Evolutionary conservation across 2,329 filamentous ascomycete species (phyloP).

Genomic region (Aspergillus transmontanensis): DNA sequence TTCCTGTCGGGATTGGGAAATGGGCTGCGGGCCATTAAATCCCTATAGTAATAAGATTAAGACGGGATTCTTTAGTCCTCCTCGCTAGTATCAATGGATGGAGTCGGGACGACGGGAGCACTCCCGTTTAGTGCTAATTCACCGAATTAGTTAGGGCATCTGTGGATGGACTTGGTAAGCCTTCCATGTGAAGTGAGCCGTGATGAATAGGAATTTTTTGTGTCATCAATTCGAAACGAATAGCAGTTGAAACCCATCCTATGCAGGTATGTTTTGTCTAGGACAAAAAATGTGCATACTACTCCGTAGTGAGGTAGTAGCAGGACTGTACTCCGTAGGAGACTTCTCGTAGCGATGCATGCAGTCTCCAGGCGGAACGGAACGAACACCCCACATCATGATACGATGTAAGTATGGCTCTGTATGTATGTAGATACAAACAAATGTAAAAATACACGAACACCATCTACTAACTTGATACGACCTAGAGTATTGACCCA

Average conservation of each 20-base stretch:
- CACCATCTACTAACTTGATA: neutral
- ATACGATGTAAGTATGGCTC: neutral
- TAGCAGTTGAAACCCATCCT: neutral
- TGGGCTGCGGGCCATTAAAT: neutral
- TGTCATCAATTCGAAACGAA: neutral
- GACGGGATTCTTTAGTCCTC: neutral
- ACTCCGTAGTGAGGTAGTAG: no score
- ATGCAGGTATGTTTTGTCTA: neutral
- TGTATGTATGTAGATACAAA: neutral
- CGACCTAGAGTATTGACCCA: neutral
- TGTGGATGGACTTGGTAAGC: neutral
- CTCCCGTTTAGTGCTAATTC: slow-evolving; percentile 1
- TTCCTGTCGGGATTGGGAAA: neutral
- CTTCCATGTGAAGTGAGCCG: neutral
- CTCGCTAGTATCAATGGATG: slow-evolving; percentile 1
- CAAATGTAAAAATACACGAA: neutral
- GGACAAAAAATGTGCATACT: neutral
- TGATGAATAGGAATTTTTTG: neutral
- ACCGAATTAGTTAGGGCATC: neutral
- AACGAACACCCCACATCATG: slow-evolving; percentile 1
- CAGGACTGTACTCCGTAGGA: neutral
- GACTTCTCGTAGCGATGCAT: neutral
- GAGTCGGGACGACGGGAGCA: neutral
- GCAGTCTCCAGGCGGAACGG: slow-evolving; percentile 6
- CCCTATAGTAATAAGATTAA: slow-evolving; percentile 3